phyloP scores from a whole-genome alignment of 306 rosid genomes.

The Ammopiptanthus mongolicus region DNA sequence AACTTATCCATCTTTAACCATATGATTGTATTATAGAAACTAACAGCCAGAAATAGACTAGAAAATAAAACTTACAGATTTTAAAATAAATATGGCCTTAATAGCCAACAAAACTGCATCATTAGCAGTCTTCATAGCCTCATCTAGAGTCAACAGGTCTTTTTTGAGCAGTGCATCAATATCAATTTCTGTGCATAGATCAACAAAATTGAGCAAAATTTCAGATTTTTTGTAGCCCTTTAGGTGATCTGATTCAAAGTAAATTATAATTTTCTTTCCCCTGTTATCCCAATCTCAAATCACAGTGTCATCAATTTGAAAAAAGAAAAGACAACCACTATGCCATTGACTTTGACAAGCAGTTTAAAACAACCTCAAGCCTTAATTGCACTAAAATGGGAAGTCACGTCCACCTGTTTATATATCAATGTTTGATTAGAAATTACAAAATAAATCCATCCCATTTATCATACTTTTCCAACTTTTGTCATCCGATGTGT shows the following conservation, averaged over 20 bases:
- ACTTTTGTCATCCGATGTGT: neutral
- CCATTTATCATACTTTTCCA: neutral
- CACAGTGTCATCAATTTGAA: neutral
- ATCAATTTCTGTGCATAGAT: conserved; percentile 63
- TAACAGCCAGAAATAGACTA: conserved; percentile 14
- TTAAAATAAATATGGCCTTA: conserved; percentile 62
- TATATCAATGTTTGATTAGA: neutral
- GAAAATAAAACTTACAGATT: conserved; percentile 62
- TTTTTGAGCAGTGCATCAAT: conserved; percentile 71
- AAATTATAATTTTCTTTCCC: neutral
- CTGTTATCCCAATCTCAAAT: neutral
- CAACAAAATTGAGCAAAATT: neutral
- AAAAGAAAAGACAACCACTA: neutral
- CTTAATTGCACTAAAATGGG: neutral
- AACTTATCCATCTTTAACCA: conserved; percentile 25
- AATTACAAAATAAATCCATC: neutral
- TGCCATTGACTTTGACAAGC: conserved; percentile 6
- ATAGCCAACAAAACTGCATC: conserved; percentile 82
- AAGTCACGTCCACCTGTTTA: neutral
- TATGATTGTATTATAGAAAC: conserved; percentile 18
- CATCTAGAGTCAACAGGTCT: conserved; percentile 90
- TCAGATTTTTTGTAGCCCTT: neutral
- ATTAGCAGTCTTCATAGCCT: conserved; percentile 89
- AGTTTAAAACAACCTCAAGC: neutral
- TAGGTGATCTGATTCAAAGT: neutral